Base-by-base conservation (phyloP, 208 protist species). In the Leishmania braziliensis region DNA sequence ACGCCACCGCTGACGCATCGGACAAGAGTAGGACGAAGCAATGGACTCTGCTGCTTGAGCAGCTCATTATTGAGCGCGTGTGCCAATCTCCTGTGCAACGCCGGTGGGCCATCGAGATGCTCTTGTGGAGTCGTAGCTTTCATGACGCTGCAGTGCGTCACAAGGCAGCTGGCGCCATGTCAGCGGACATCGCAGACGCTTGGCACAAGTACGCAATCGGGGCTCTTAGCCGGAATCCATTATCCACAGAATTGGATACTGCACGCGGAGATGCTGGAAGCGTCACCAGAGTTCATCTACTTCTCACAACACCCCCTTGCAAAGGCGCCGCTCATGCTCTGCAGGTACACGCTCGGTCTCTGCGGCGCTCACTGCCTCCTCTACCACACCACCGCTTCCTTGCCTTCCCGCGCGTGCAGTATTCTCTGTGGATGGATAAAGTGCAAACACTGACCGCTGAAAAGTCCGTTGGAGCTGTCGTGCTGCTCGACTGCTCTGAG, bases 401-500 rank as follows among this genome's bases (percentile, higher is more conserved):
- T 26, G 43, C 80, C n/a, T 88, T 84, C 78, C 70, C 73, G 70
- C 65, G 76, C 54, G 29, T 73, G 20, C 85, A 93, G 56, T 68
- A 75, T 65, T n/a, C 73, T 0, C n/a, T 78, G 70, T 88, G 87
- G 84, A 76, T 73, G 23, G 74, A 87, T 12, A 89, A 86, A 66
- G 39, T 87, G 65, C 77, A 78, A 73, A 63, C 84, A 33, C 71
- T 88, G 23, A 10, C 68, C 5, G 77, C 83, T 33, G 65, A 51
- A 5, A 76, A 79, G 50, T 68, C 68, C 33, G 58, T 48, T 39
- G 85, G 85, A 20, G 86, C 84, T 2, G 90, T 89, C 0, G 82
- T 91, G 29, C 65, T 96, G 36, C 79, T 94, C 16, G 92, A 96
- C 82, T 90, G 90, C 69, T 93, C 90, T 14, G 78, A 83, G 9